phyloP scores from a whole-genome alignment of 805 yeast species.

The Debaryomyces hansenii region DNA sequence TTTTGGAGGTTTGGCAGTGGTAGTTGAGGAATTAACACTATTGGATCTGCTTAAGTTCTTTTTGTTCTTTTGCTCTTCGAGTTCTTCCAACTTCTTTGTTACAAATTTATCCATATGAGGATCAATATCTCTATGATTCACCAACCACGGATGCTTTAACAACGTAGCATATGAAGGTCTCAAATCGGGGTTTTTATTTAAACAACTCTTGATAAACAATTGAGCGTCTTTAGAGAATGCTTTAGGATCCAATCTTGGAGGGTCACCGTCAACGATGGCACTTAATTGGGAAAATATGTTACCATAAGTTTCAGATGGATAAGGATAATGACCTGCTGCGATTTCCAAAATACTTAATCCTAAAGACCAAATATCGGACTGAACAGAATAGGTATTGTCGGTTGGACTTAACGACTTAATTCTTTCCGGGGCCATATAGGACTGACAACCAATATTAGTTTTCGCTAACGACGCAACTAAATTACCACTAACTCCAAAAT shows the following conservation, averaged over 20 bases:
- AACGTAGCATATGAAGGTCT: constrained; percentile 81
- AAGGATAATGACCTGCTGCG: constrained; percentile 92
- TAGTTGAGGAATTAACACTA: constrained; percentile 9
- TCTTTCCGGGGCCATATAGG: constrained; percentile 98
- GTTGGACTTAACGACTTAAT: constrained; percentile 74
- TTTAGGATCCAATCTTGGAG: constrained; percentile 73
- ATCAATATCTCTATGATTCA: constrained; percentile 42
- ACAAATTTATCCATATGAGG: constrained; percentile 33
- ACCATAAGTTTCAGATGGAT: constrained; percentile 89
- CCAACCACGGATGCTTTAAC: constrained; percentile 82
- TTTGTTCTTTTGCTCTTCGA: constrained; percentile 13
- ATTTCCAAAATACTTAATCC: constrained; percentile 89
- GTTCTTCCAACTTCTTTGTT: constrained; percentile 16
- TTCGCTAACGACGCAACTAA: constrained; percentile 92
- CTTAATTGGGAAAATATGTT: constrained; percentile 89
- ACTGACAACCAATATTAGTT: constrained; percentile 96
- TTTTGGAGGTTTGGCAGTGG: constrained; percentile 2
- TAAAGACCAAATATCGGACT: constrained; percentile 93
- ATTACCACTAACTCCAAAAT: constrained; percentile 95
- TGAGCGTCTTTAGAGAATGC: constrained; percentile 74
- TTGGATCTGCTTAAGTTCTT: constrained; percentile 18
- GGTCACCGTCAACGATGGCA: constrained; percentile 95
- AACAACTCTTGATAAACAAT: constrained; percentile 73
- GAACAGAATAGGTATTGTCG: constrained; percentile 83
- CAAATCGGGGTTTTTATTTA: constrained; percentile 75